A percentile compares a stretch with the other conserved stretches of the same genome.
phyloP scores from a whole-genome alignment of 305 asterid species.

The Nicotiana rustica region DNA sequence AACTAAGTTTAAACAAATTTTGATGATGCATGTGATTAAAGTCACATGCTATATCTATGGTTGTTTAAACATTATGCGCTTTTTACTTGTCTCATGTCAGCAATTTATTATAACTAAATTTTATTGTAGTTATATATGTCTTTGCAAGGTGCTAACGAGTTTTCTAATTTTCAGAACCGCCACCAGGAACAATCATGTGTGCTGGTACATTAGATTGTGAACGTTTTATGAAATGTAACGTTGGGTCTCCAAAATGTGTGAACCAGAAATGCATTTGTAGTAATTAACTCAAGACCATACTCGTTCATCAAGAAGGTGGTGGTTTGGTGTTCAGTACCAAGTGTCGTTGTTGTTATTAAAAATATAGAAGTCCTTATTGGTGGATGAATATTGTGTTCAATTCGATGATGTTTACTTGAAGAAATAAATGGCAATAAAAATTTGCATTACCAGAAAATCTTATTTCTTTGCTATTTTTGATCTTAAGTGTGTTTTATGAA shows the following conservation, averaged over 20 bases:
- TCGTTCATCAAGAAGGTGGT: too few species aligned
- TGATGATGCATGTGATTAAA: too few species aligned
- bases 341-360: too few species aligned
- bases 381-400: too few species aligned
- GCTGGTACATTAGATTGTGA: neutral
- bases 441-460: neutral
- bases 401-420: neutral
- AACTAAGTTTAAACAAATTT: too few species aligned
- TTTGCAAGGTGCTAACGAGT: neutral
- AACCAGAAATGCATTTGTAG: neutral
- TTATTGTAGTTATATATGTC: too few species aligned
- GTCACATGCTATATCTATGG: too few species aligned
- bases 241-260: neutral
- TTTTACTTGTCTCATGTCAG: too few species aligned
- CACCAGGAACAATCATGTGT: neutral
- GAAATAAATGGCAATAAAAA: neutral
- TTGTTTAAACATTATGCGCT: too few species aligned
- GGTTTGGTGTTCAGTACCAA: too few species aligned
- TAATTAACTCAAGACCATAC: too few species aligned
- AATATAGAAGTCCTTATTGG: neutral
- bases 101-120: neutral
- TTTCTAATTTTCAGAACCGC: neutral
- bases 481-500: neutral
- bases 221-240: neutral
- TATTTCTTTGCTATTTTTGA: too few species aligned